Evolutionary conservation across 371 early-diverging fungal genomes (phyloP).

Genomic region (Mortierella polycephala): DNA sequence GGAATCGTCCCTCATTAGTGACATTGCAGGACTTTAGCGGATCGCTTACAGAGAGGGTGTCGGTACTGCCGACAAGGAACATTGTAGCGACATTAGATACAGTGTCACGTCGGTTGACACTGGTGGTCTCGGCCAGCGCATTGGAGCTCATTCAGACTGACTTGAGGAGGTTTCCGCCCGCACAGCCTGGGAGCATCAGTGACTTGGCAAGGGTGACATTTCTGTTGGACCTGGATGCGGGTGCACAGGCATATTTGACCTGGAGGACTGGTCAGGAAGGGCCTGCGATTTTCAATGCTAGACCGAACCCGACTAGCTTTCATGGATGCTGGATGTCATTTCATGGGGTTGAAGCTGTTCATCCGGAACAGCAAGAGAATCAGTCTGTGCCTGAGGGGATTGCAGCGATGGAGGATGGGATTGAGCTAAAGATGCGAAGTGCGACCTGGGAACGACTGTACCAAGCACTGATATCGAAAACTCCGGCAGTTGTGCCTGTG

Average conservation of each 20-base stretch:
- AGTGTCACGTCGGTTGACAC: constrained; percentile 34
- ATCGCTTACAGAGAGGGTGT: constrained; percentile 35
- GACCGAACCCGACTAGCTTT: constrained; percentile 44
- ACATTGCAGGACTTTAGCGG: constrained; percentile 29
- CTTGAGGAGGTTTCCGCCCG: constrained; percentile 38
- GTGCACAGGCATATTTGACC: constrained; percentile 47
- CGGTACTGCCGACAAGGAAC: constrained; percentile 30
- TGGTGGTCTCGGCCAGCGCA: constrained; percentile 36
- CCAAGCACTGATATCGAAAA: constrained; percentile 44
- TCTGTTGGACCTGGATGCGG: constrained; percentile 46
- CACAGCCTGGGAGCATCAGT: constrained; percentile 21
- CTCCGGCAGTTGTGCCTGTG: constrained; percentile 40
- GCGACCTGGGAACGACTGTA: constrained; percentile 49
- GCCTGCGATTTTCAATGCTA: constrained; percentile 45
- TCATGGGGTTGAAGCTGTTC: constrained; percentile 16
- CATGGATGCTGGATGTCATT: constrained; percentile 53
- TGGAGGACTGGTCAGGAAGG: constrained; percentile 49
- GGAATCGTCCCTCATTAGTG: constrained; percentile 35
- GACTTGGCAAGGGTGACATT: constrained; percentile 31
- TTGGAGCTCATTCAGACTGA: constrained; percentile 38
- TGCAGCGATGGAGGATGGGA: constrained; percentile 37
- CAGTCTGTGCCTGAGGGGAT: constrained; percentile 22
- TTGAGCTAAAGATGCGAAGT: constrained; percentile 42
- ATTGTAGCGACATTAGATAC: constrained; percentile 50
- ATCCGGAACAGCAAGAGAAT: constrained; percentile 5